A percentile compares a stretch with the other conserved stretches of the same genome.
Conservation (phyloP, 2,329 filamentous ascomycete genomes). For the Aspergillus sergii region DNA sequence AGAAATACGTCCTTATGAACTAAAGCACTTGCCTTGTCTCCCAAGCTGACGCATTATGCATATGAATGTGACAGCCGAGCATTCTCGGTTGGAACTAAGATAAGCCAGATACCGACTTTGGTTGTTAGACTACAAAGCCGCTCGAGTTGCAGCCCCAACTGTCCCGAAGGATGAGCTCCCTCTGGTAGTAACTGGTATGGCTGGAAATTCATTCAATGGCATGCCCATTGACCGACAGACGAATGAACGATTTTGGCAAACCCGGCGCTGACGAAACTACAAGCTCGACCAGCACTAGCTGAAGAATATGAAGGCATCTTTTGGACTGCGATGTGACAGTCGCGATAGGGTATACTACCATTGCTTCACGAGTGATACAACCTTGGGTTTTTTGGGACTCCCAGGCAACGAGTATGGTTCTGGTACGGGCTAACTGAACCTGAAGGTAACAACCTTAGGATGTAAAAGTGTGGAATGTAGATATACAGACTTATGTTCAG, state of each 20-base stretch:
- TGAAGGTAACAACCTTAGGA: background rate
- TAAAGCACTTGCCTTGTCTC: no score
- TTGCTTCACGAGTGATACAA: background rate
- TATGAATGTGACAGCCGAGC: background rate
- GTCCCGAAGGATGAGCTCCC: background rate
- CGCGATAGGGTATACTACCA: background rate
- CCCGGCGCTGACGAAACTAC: background rate
- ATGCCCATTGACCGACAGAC: background rate
- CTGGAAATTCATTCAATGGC: background rate
- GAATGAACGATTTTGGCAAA: background rate
- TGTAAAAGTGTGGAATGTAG: background rate
- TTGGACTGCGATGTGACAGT: background rate
- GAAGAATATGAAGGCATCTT: background rate
- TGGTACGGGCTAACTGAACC: background rate
- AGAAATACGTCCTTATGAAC: background rate
- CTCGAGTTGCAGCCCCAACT: background rate
- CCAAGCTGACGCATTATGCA: background rate
- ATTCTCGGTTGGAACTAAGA: background rate
- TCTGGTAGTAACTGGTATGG: background rate
- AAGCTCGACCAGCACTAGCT: background rate
- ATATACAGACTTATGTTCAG: background rate
- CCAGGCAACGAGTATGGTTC: background rate
- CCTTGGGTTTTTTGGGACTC: background rate
- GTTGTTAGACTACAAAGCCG: background rate
- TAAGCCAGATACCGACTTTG: background rate